phyloP scores from a whole-genome alignment of 805 yeast genomes.

The Candida boidinii region DNA sequence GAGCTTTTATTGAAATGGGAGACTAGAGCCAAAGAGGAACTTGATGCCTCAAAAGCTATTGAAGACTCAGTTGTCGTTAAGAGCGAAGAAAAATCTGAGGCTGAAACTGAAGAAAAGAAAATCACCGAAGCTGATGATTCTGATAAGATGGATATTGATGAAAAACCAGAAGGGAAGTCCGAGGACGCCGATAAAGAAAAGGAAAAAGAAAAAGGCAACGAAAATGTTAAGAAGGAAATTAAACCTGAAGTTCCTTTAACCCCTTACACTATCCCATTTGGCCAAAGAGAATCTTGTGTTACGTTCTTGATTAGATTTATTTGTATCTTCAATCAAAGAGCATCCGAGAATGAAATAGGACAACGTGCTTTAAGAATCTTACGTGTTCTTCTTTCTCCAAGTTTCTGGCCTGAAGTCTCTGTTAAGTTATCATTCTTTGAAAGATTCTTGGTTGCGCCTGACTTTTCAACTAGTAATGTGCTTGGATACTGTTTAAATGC shows the following conservation, averaged over 20 bases:
- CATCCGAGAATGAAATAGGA: slow-evolving; percentile 77
- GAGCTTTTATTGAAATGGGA: slow-evolving; percentile 87
- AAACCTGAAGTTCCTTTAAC: too few species aligned
- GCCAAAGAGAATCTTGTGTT: slow-evolving; percentile 82
- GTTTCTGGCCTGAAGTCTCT: slow-evolving; percentile 82
- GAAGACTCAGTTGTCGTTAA: slow-evolving; percentile 3
- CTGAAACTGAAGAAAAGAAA: slow-evolving; percentile 5
- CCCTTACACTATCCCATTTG: slow-evolving; percentile 58
- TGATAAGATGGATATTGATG: slow-evolving; percentile 16
- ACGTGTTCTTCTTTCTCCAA: slow-evolving; percentile 61
- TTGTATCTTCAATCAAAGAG: slow-evolving; percentile 78
- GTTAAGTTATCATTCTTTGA: slow-evolving; percentile 85
- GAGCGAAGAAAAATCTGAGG: slow-evolving; percentile 2
- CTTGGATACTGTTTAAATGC: slow-evolving; percentile 84
- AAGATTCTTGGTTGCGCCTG: slow-evolving; percentile 72
- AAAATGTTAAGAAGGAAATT: slow-evolving; percentile 26
- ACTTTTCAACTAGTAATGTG: slow-evolving; percentile 57
- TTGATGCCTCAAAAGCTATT: slow-evolving; percentile 1
- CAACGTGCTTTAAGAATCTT: slow-evolving; percentile 74
- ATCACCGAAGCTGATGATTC: slow-evolving; percentile 5
- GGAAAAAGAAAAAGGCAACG: slow-evolving; percentile 4
- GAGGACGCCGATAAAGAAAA: not conserved
- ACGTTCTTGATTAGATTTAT: slow-evolving; percentile 83
- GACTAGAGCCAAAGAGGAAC: slow-evolving; percentile 29
- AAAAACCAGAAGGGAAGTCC: not conserved